Evolutionary conservation across 108 stramenopile genomes (phyloP).

Genomic region (Skeletonema grethae): DNA sequence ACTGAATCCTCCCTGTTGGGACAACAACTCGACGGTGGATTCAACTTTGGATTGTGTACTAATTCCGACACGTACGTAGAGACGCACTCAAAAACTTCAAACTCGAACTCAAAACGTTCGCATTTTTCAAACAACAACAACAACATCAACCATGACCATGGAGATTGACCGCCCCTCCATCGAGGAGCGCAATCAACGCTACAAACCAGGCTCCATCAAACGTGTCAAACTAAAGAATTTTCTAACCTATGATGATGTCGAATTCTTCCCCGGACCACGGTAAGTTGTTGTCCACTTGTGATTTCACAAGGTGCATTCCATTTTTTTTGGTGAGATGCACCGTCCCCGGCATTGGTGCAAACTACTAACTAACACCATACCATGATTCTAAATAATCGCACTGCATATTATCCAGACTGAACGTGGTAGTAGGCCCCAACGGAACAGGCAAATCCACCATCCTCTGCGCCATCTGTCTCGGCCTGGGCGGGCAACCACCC

Average conservation of each 20-base stretch:
- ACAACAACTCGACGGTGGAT: too few species aligned
- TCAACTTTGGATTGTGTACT: too few species aligned
- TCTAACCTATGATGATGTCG: constrained; percentile 75
- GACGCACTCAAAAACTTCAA: not conserved
- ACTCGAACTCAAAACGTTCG: not conserved
- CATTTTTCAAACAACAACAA: too few species aligned
- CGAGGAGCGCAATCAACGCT: constrained; percentile 51
- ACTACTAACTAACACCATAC: not conserved
- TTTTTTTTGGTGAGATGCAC: not conserved
- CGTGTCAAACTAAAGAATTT: constrained; percentile 76
- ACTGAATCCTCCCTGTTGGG: too few species aligned
- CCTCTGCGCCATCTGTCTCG: constrained; percentile 93
- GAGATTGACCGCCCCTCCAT: constrained; percentile 38
- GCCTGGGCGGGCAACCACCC: constrained; percentile 84
- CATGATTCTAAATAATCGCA: too few species aligned
- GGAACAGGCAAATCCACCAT: constrained; percentile 96
- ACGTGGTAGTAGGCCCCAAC: constrained; percentile 94
- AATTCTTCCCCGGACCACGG: constrained; percentile 73
- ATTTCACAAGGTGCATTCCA: not conserved
- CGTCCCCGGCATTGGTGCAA: constrained; percentile 8
- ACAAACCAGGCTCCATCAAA: constrained; percentile 79
- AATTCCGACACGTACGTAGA: not conserved
- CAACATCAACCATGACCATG: not conserved
- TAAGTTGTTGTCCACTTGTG: constrained; percentile 32
- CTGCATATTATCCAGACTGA: constrained; percentile 50